Evolutionary conservation across 2,329 filamentous ascomycete genomes (phyloP).

Genomic region (Chaetomiaceae sp.): DNA sequence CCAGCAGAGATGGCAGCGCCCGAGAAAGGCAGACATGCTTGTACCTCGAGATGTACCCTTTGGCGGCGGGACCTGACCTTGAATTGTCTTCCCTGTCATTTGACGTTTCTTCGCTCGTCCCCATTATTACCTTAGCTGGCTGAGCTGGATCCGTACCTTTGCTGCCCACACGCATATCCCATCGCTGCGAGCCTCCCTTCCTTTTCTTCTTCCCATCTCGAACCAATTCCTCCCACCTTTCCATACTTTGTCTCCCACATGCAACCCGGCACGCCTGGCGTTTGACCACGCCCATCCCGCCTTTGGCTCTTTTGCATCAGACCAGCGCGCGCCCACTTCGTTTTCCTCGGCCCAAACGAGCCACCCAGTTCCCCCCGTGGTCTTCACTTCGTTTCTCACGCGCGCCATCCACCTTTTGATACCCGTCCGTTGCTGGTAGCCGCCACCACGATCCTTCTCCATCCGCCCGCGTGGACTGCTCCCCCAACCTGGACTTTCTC

Average conservation of each 20-base stretch:
- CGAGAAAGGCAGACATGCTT: slow-evolving; percentile 3
- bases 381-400: background rate
- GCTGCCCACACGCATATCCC: slow-evolving; percentile 25
- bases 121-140: slow-evolving; percentile 26
- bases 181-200: slow-evolving; percentile 10
- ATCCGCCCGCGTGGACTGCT: background rate
- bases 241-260: slow-evolving; percentile 1
- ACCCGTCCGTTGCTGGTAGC: slow-evolving; percentile 8
- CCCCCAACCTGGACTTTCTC: background rate
- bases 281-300: slow-evolving; percentile 9
- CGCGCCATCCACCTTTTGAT: slow-evolving; percentile 5
- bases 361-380: background rate
- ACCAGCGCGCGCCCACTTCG: slow-evolving; percentile 1
- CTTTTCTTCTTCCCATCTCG: slow-evolving; percentile 17
- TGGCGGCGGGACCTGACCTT: slow-evolving; percentile 6
- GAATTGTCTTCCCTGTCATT: slow-evolving; percentile 22
- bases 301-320: background rate
- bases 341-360: background rate
- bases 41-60: slow-evolving; percentile 5
- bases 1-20: slow-evolving; percentile 10
- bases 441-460: slow-evolving; percentile 3
- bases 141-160: background rate
- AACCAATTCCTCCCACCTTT: background rate
- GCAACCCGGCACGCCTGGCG: slow-evolving; percentile 11
- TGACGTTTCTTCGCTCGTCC: slow-evolving; percentile 27